phyloP scores from a whole-genome alignment of 73 alveolate species.

The Uronychia binucleata region DNA sequence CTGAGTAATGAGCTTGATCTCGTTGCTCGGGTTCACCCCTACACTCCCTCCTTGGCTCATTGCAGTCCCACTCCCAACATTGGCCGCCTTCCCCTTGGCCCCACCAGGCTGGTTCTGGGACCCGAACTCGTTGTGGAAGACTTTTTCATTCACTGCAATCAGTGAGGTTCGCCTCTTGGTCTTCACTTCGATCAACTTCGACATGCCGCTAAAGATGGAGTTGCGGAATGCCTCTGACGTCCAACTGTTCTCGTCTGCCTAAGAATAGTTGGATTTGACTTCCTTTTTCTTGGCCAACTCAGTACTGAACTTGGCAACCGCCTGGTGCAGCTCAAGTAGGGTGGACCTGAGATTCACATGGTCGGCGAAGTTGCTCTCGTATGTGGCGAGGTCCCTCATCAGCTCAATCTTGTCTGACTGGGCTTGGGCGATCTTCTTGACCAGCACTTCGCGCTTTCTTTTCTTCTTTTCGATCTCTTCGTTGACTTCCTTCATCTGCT shows the following conservation, averaged over 20 bases:
- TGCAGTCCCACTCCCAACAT: no score
- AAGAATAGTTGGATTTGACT: neutral
- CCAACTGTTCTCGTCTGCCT: neutral
- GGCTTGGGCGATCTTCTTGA: conserved; percentile 43
- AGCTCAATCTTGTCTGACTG: conserved; percentile 38
- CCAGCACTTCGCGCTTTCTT: conserved; percentile 1
- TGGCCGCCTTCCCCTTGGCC: neutral
- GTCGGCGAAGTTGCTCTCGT: conserved; percentile 28
- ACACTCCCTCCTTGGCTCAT: neutral
- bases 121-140: neutral
- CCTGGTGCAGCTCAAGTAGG: neutral
- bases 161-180: neutral
- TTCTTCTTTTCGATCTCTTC: conserved; percentile 6
- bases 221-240: neutral
- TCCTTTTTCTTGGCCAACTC: neutral
- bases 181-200: neutral
- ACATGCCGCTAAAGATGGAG: neutral
- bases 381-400: conserved; percentile 52
- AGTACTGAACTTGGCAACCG: neutral
- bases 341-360: neutral
- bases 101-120: neutral
- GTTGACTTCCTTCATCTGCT: neutral
- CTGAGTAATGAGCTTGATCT: neutral
- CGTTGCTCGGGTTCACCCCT: neutral
- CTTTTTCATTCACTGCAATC: neutral